Percentiles rank a stretch among this genome's conserved stretches.
Evolutionary conservation across 2,329 filamentous ascomycete species (phyloP).

Genomic region (Paecilomyces fulvus): DNA sequence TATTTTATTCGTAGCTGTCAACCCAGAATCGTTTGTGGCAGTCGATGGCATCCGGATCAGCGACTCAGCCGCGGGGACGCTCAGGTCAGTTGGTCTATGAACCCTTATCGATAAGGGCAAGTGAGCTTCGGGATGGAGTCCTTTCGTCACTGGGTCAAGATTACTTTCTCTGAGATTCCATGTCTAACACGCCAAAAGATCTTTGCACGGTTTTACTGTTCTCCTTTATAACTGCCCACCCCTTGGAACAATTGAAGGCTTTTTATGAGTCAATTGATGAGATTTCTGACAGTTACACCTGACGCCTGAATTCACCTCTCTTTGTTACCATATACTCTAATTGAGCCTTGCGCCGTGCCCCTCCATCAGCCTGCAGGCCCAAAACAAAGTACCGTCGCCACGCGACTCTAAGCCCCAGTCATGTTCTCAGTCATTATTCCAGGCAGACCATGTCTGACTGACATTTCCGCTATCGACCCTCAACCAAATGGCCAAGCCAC

Average conservation of each 20-base stretch:
- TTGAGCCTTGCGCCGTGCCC: background rate
- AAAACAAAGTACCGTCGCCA: background rate
- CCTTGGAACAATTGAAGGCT: background rate
- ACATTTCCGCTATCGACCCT: constrained; percentile 42
- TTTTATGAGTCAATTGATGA: background rate
- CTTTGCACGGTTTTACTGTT: constrained; percentile 1
- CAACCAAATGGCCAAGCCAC: constrained; percentile 49
- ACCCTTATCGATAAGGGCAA: constrained; percentile 24
- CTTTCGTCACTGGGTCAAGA: constrained; percentile 16
- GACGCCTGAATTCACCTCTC: background rate
- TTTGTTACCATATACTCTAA: background rate
- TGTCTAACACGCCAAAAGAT: constrained; percentile 12
- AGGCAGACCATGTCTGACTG: constrained; percentile 51
- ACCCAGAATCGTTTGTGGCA: background rate
- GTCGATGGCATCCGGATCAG: background rate
- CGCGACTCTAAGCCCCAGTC: background rate
- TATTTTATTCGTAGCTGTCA: background rate
- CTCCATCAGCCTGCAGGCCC: background rate
- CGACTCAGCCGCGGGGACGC: background rate
- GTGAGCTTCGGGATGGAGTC: background rate
- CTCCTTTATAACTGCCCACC: background rate
- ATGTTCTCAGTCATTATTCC: constrained; percentile 58
- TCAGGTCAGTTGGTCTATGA: constrained; percentile 1
- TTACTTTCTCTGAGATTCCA: constrained; percentile 15
- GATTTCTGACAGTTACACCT: background rate